Evolutionary conservation across 192 early-diverging fungal genomes (phyloP).

Genomic region (Pilaira anomala): DNA sequence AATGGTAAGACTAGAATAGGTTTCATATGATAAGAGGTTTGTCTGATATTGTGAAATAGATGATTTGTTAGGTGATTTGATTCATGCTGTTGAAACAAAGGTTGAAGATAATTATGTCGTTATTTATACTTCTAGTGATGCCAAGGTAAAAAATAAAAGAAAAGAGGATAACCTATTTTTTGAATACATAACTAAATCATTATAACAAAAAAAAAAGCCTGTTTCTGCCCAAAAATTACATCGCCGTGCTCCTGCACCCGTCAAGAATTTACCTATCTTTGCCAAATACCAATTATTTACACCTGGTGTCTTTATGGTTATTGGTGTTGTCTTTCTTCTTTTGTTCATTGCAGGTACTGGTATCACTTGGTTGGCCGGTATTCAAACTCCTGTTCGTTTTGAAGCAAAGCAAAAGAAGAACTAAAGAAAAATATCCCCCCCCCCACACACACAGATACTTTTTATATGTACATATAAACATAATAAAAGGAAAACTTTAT

Average conservation of each 20-base stretch:
- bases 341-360: slow-evolving; percentile 30
- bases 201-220: neutral
- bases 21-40: neutral
- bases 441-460: neutral
- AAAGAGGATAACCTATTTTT: neutral
- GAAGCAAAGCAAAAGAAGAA: slow-evolving; percentile 37
- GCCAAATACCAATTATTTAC: slow-evolving; percentile 38
- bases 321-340: slow-evolving; percentile 29
- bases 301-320: slow-evolving; percentile 35
- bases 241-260: slow-evolving; percentile 18
- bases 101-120: slow-evolving; percentile 30
- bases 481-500: neutral
- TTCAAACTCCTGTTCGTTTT: slow-evolving; percentile 33
- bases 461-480: neutral
- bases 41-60: slow-evolving; percentile 21
- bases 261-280: slow-evolving; percentile 29
- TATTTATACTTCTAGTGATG: slow-evolving; percentile 36
- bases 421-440: slow-evolving; percentile 10
- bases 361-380: slow-evolving; percentile 32
- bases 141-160: slow-evolving; percentile 22
- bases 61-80: slow-evolving; percentile 15
- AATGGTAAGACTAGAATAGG: slow-evolving; percentile 27
- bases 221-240: neutral
- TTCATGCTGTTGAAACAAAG: slow-evolving; percentile 18
- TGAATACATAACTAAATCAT: neutral